Evolutionary conservation across 176 grass and related monocot genomes (phyloP), one percentile per base, ranked within the genome.

Genomic region (Leersia perrieri): DNA sequence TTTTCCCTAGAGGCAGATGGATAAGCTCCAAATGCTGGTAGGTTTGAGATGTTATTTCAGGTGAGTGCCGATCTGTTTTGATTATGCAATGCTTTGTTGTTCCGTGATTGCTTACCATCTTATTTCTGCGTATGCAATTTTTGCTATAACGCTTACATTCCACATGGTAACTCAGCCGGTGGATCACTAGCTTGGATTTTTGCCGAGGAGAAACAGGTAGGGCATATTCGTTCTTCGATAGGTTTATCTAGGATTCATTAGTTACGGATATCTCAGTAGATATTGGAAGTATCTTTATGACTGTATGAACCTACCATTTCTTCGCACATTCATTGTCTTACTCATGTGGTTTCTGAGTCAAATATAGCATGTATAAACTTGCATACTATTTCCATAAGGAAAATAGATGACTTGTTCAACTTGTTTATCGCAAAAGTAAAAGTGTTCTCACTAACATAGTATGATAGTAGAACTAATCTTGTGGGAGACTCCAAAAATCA

Each of bases 11-110:
- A 91, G 68, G 84, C 89, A 91, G 82, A 79, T 89, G 92, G 89
- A 89, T 91, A 91, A 87, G 79, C 92, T 87, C 87, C 89, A 82
- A 92, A 87, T 92, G 89, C 92, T 89, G 89, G 70, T 92, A 92
- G 84, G 60, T 94, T 91, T 91, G 81, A 89, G 85, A 94, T 87
- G 36, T 82, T 90, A 82, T 94, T 89, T 76, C 89, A 94, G 92
- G 92, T 94, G 89, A 94, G 92, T 94, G 87, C 83, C 28, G 41
- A 72, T 77, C 47, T 73, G 29, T 79, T 74, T 67, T 69, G 85
- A 88, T 74, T 69, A 10, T 75, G 51, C 32, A 75, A 80, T 80
- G 75, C 11, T 75, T 74, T 79, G 74, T 53, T 70, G n/a, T 33
- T 5, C 15, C 30, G 62, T 61, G 80, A 15, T 40, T 85, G 51